Evolutionary conservation across 306 rosid genomes (phyloP).

Genomic region (Casuarina equisetifolia): DNA sequence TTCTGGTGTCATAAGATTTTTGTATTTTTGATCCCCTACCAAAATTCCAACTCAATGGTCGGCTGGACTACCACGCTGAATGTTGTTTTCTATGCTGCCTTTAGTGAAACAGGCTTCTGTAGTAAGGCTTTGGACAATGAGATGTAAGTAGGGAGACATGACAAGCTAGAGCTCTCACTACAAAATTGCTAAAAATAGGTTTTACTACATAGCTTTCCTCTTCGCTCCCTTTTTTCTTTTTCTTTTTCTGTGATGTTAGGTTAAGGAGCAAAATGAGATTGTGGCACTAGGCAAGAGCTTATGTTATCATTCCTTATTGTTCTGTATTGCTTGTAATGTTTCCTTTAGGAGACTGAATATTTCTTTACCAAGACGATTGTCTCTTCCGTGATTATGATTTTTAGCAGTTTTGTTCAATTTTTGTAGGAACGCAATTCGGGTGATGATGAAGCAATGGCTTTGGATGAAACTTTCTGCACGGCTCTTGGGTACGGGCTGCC

Average conservation of each 20-base stretch:
- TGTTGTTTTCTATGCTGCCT: too few relatives aligned
- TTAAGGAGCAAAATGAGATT: background rate
- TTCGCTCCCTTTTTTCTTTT: too few relatives aligned
- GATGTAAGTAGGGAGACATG: too few relatives aligned
- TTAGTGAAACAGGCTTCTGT: too few relatives aligned
- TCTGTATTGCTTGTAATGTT: background rate
- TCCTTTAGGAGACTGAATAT: background rate
- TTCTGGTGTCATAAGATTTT: too few relatives aligned
- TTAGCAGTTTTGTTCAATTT: background rate
- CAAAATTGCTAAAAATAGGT: too few relatives aligned
- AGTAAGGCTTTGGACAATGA: too few relatives aligned
- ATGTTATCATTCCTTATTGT: background rate
- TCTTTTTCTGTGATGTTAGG: background rate
- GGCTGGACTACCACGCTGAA: too few relatives aligned
- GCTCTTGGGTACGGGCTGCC: constrained; percentile 94
- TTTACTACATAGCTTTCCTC: too few relatives aligned
- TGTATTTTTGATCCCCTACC: too few relatives aligned
- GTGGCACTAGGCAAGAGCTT: background rate
- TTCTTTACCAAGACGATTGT: background rate
- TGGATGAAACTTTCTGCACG: constrained; percentile 82
- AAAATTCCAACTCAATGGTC: too few relatives aligned
- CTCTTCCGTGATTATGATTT: background rate
- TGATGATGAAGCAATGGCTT: constrained; percentile 95
- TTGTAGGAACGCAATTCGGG: constrained; percentile 85
- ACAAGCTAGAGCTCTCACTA: too few relatives aligned